Percentiles rank a stretch among this genome's conserved stretches.
Evolutionary conservation across 2,329 filamentous ascomycete species (phyloP).

Genomic region (Trichothecium sympodiale): DNA sequence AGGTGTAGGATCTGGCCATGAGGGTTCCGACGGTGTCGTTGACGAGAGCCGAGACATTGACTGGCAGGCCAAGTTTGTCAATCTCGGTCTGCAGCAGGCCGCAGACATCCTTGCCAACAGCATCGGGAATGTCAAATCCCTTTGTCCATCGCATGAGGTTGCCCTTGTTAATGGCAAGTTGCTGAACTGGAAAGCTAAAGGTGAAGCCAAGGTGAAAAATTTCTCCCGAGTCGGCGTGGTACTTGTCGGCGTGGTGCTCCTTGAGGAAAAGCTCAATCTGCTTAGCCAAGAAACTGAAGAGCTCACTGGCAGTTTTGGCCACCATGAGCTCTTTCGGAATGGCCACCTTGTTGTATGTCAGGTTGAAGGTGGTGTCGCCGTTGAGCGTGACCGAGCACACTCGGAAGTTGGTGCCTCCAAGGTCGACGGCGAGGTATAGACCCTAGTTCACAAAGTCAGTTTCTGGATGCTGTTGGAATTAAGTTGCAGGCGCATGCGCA

Average conservation of each 20-base stretch:
- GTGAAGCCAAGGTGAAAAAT: slow-evolving; percentile 96
- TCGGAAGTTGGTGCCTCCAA: slow-evolving; percentile 97
- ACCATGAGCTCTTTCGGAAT: slow-evolving; percentile 88
- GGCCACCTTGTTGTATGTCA: slow-evolving; percentile 84
- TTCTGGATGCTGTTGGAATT: no score
- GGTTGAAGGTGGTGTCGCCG: slow-evolving; percentile 87
- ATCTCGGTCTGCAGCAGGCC: slow-evolving; percentile 81
- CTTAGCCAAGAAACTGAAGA: slow-evolving; percentile 86
- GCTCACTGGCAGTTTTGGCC: slow-evolving; percentile 71
- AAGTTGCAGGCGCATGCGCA: no score
- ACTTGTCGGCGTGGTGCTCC: slow-evolving; percentile 74
- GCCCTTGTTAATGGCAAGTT: slow-evolving; percentile 90
- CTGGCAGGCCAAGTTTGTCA: slow-evolving; percentile 73
- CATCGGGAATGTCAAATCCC: slow-evolving; percentile 93
- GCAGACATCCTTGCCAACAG: slow-evolving; percentile 90
- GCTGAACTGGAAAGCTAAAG: slow-evolving; percentile 93
- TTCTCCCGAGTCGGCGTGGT: slow-evolving; percentile 66
- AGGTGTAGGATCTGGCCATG: slow-evolving; percentile 94
- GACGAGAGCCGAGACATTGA: slow-evolving; percentile 89
- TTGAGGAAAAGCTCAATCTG: slow-evolving; percentile 85
- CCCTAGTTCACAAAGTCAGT: no score
- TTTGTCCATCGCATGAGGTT: slow-evolving; percentile 96
- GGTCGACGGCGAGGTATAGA: slow-evolving; percentile 88
- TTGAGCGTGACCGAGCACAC: slow-evolving; percentile 92
- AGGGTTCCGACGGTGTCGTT: slow-evolving; percentile 97